Base-by-base conservation (phyloP, 805 yeast species). In the Cyberlindnera subsufficiens region DNA sequence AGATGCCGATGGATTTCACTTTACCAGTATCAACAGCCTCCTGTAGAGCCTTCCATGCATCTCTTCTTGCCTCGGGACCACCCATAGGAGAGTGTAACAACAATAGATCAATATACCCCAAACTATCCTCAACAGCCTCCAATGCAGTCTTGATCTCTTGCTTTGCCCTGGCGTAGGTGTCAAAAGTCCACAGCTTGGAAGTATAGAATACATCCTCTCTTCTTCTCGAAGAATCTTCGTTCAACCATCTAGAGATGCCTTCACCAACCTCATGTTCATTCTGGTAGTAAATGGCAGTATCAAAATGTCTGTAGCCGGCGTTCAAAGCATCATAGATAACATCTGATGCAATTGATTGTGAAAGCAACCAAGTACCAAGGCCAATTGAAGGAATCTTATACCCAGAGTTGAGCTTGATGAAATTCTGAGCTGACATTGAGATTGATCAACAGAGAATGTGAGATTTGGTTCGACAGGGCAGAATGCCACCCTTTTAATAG, bases 1-100 rank as follows among this genome's bases (percentile, higher is more conserved):
- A 83, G 14, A 86, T 89, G 25, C 95, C 96, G 45, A 86, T 78
- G 13, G 86, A 72, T 54, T 69, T 74, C 38, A 84, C 80, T 41
- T 69, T 63, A 5, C 87, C 84, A 6, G 65, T 66, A 20, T 71
- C 77, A 18, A 80, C 83, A 20, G 77, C 80, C 53, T 86, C 93
- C 59, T 86, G 90, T 72, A 86, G 68, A 1, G 90, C 91, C 54
- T 64, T 69, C 78, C 85, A 86, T 0, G 90, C 77, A 35, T 74
- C 86, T 30, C 78, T 50, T 56, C 93, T 70, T 49, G 68, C 60
- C n/a, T 61, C 55, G 14, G 78, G 55, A 71, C 78, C 42, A 75
- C 60, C 61, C 49, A 68, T 60, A 18, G 95, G 95, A 3, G 82
- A 71, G 56, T 82, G 87, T 46, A 86, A 76, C 50, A 87, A 66